Evolutionary conservation across 257 asterid species (phyloP), one percentile per base, ranked within the genome.

Genomic region (Perilla frutescens): DNA sequence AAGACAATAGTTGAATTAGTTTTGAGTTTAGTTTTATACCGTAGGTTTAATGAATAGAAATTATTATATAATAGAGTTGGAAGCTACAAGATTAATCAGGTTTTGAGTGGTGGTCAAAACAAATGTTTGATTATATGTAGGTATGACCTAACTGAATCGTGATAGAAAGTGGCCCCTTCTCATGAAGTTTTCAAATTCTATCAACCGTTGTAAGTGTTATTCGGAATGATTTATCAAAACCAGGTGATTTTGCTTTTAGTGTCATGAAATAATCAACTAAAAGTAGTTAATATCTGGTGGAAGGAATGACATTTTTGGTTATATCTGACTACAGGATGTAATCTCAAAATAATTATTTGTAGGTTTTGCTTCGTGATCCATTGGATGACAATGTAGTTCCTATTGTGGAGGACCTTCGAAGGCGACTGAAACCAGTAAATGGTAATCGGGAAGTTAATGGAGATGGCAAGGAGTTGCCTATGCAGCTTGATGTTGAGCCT

Each of bases 361-460:
- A 93, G 97, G 94, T 89, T 73, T 80, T 93, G 73, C 96, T 93
- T 75, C 90, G 97, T 9, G 96, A 88, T 66, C 97, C 97, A 11
- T 76, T 29, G 39, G 96, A 89, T 67, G 95, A 89, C 50, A 88
- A 87, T 77, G 90, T 91, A 54, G 79, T 86, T 56, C 97, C 98
- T 43, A 82, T 93, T 51, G 89, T 93, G 40, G 95, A 88, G 83
- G 96, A 91, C 80, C 96, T 93, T 7, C 75, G 95, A 82, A 82
- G 97, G 83, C 90, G 87, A 41, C 72, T 93, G 73, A 85, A 86
- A 73, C 84, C 85, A n/a, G 60, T 74, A 53, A 76, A 70, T 82
- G 77, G 82, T 68, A 80, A 86, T 71, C 77, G 50, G 40, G 96
- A 93, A 66, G 89, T 70, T 44, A 84, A 83, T 70, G 90, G 83